Base-by-base conservation (phyloP, 352 stramenopile species). In the Globisporangium radiosum region DNA sequence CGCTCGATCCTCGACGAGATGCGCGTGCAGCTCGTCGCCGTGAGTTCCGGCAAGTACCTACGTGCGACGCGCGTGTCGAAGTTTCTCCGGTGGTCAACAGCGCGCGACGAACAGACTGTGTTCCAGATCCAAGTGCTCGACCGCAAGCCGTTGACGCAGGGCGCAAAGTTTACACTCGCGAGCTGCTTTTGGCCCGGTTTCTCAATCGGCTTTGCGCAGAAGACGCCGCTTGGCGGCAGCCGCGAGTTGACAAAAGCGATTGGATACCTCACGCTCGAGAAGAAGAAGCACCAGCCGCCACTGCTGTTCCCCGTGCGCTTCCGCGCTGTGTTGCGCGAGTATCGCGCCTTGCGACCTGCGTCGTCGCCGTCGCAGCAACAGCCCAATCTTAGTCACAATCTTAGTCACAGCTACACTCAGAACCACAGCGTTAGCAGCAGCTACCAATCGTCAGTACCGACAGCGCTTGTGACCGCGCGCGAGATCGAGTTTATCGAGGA, bases 281-380 rank as follows among this genome's bases (percentile, higher is more conserved):
- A 86, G 61, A 74, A 69, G 54, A 88, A 88, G 59, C 75, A 83
- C 48, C 75, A 85, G 49, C 56, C 62, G 48, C 63, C 78, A n/a
- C 57, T 88, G 53, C 57, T 88, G 14, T 88, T 88, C 45, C 78
- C 78, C 7, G 75, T 88, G 59, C 71, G 75, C 47, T 81, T 88
- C 45, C 62, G 75, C 49, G 78, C 78, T 7, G 59, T 86, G 44
- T 57, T 64, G 15, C 66, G 70, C 0, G 71, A 74, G 6, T 60
- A 70, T 47, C 57, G 76, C 49, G 62, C 75, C 39, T 59, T 77
- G 50, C 69, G 64, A 37, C 63, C 13, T 54, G 61, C 19, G 36
- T 64, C 47, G 44, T 56, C 25, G 7, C 49, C 57, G 3, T 63
- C 54, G 19, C 57, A 38, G 13, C 64, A 68, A 33, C 40, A 44